These are phyloP conservation scores for Yamadazyma triangularis DNA, from an alignment of 1,139 yeast genomes.

Conservation along the genomic window DNA sequence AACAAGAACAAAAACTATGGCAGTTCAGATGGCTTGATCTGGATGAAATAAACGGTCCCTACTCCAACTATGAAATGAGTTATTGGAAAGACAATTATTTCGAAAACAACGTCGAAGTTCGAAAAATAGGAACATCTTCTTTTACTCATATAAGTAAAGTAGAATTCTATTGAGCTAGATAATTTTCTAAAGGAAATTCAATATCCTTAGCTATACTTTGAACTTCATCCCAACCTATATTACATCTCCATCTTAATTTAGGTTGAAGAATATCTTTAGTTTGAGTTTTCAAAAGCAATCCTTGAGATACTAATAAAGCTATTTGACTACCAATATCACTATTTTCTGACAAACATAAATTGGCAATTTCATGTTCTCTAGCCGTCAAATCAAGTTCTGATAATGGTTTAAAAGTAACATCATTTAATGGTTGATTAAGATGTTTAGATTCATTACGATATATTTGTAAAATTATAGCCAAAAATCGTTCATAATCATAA, in stretches of 20 bases:
- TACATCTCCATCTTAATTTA: conserved; percentile 61
- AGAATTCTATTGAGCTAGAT: conserved; percentile 24
- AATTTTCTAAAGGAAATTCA: conserved; percentile 51
- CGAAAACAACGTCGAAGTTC: conserved; percentile 42
- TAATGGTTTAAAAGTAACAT: conserved; percentile 12
- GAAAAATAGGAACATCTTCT: conserved; percentile 26
- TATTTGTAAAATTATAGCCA: conserved; percentile 62
- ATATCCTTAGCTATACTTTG: conserved; percentile 49
- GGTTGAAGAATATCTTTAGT: conserved; percentile 57
- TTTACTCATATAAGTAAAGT: conserved; percentile 25
- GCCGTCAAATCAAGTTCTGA: conserved; percentile 26
- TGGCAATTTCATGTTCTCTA: conserved; percentile 29
- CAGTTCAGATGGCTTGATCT: conserved; percentile 59
- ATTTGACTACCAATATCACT: conserved; percentile 54
- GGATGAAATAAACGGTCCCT: conserved; percentile 56
- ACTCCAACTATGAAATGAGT: conserved; percentile 48
- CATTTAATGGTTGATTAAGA: conserved; percentile 12
- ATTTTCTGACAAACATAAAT: conserved; percentile 32
- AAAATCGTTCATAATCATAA: conserved; percentile 64
- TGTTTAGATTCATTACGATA: conserved; percentile 37
- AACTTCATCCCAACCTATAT: conserved; percentile 51
- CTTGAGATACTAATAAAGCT: conserved; percentile 55
- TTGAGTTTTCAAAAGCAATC: conserved; percentile 46
- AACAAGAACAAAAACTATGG: conserved; percentile 38
- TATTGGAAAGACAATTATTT: conserved; percentile 61